A percentile compares a stretch with the other conserved stretches of the same genome.
Conservation (phyloP, 306 rosid species). For the Cucurbita maxima region DNA sequence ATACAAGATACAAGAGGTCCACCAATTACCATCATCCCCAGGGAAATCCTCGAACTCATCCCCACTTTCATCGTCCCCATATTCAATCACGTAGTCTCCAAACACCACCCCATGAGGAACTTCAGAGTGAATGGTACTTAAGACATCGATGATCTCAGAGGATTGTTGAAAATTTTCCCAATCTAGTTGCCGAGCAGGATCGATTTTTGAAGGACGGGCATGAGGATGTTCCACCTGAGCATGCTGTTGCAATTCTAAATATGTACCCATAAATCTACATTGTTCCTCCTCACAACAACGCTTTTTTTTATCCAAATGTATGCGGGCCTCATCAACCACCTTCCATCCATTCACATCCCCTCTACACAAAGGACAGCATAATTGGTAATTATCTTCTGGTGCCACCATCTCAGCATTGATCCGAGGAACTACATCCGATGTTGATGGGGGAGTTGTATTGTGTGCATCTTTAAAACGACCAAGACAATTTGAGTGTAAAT, state of each 20-base stretch:
- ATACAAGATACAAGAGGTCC: slow-evolving; percentile 91
- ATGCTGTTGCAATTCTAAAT: slow-evolving; percentile 58
- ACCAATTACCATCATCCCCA: slow-evolving; percentile 81
- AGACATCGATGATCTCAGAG: slow-evolving; percentile 84
- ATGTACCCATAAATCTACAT: slow-evolving; percentile 64
- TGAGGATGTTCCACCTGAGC: slow-evolving; percentile 79
- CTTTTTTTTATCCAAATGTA: slow-evolving; percentile 58
- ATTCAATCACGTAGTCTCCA: slow-evolving; percentile 93
- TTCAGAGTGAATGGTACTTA: slow-evolving; percentile 93
- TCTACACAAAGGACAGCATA: slow-evolving; percentile 84
- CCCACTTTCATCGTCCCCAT: slow-evolving; percentile 67
- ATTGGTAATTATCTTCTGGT: slow-evolving; percentile 31
- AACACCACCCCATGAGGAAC: slow-evolving; percentile 78
- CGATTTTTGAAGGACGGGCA: slow-evolving; percentile 77
- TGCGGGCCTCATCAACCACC: slow-evolving; percentile 52
- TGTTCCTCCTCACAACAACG: slow-evolving; percentile 69
- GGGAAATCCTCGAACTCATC: slow-evolving; percentile 85
- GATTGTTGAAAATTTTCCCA: slow-evolving; percentile 99
- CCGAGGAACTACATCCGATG: slow-evolving; percentile 19
- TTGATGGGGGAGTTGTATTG: slow-evolving; percentile 34
- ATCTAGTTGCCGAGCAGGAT: slow-evolving; percentile 87
- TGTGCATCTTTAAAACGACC: slow-evolving; percentile 73
- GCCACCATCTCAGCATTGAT: slow-evolving; percentile 22
- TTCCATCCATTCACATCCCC: slow-evolving; percentile 88
- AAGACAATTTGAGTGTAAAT: slow-evolving; percentile 80